A percentile compares a stretch with the other conserved stretches of the same genome.
Conservation (phyloP, 2,329 filamentous ascomycete genomes). For the Botrytis cinerea region DNA sequence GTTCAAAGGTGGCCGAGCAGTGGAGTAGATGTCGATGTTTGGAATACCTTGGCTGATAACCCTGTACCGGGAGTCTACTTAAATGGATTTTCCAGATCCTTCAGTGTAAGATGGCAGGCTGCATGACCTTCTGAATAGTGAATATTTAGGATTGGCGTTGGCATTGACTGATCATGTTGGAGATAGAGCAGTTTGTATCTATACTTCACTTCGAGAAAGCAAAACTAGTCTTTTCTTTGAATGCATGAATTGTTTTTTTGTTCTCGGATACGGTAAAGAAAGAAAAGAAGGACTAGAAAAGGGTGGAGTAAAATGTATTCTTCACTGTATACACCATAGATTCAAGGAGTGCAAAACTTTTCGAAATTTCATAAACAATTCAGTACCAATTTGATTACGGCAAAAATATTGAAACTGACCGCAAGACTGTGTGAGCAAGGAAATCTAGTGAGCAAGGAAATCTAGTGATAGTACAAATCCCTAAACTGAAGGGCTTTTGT, state of each 20-base stretch:
- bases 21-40: conserved; percentile 15
- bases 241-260: neutral
- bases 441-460: neutral
- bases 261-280: neutral
- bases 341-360: neutral
- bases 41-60: conserved; percentile 13
- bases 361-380: neutral
- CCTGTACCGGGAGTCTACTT: conserved; percentile 11
- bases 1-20: conserved; percentile 10
- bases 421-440: no score
- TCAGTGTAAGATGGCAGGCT: conserved; percentile 15
- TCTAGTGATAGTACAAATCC: neutral
- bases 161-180: no score
- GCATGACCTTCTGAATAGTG: neutral
- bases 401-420: no score
- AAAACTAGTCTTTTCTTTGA: neutral
- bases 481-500: neutral
- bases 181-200: neutral
- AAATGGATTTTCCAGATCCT: conserved; percentile 7
- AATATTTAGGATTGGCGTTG: neutral
- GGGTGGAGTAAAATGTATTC: neutral
- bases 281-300: neutral
- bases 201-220: neutral
- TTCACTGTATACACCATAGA: neutral
- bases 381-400: neutral